phyloP scores from a whole-genome alignment of 78 protist species.

The Anaeramoeba flamelloides region DNA sequence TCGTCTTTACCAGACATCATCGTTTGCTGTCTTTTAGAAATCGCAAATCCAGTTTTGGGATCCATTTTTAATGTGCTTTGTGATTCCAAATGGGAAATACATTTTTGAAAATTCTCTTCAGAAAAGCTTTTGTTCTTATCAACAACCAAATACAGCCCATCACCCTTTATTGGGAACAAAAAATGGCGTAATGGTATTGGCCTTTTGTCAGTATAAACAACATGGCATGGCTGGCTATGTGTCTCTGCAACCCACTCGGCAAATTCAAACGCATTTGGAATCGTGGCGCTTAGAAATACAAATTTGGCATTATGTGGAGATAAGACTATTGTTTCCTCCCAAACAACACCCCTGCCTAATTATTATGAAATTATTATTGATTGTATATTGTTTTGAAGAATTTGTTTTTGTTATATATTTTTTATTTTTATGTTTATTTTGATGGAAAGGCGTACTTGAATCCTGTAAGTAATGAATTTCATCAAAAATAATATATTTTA shows the following conservation, averaged over 20 bases:
- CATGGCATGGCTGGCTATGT: constrained; percentile 36
- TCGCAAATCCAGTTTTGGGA: too few relatives aligned
- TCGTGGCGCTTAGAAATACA: constrained; percentile 75
- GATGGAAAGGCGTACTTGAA: too few relatives aligned
- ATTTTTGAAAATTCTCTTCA: too few relatives aligned
- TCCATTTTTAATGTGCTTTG: too few relatives aligned
- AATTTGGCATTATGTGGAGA: constrained; percentile 49
- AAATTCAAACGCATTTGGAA: constrained; percentile 69
- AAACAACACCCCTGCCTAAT: constrained; percentile 69
- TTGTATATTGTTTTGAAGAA: not conserved
- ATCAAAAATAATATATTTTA: constrained; percentile 69
- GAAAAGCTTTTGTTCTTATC: too few relatives aligned
- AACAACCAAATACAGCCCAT: not conserved
- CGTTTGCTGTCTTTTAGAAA: too few relatives aligned
- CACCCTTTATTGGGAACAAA: constrained; percentile 21
- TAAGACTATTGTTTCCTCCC: constrained; percentile 71
- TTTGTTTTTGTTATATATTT: too few relatives aligned
- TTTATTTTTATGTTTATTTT: too few relatives aligned
- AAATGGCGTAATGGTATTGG: constrained; percentile 77
- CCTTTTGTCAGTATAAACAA: constrained; percentile 66
- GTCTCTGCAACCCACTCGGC: constrained; percentile 41
- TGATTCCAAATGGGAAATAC: too few relatives aligned
- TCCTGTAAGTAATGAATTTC: constrained; percentile 65
- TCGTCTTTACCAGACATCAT: too few relatives aligned
- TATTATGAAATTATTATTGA: not conserved